Base-by-base conservation (phyloP, 1,284 basidiomycete species). In the Cutaneotrichosporon sp. region DNA sequence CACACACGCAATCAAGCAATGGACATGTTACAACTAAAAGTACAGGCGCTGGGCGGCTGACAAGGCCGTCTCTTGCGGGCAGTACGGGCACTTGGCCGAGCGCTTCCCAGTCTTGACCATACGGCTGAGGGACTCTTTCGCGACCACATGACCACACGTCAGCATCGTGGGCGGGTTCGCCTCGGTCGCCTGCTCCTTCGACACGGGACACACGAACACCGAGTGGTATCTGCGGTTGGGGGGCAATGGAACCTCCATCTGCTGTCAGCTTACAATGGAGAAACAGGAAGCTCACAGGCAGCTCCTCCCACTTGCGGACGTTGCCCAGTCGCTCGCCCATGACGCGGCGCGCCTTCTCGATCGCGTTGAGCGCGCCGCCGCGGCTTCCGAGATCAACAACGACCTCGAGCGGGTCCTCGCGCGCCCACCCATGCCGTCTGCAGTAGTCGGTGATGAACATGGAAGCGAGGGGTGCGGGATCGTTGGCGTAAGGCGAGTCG, bases 141-240 rank as follows among this genome's bases (percentile, higher is more conserved):
- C 88, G 54, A 97, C 87, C 38, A 95, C 92, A 79, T 99, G 97
- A 1, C 95, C 95, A 75, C 95, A 99, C 1, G 83, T 81, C 83
- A 99, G 88, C 91, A 97, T 95, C 91, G 97, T 97, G 0, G 95
- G 95, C 22, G 95, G 97, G 76, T 99, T 99, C 62, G 84, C 77
- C 56, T 94, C 90, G 1, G 92, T 95, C 14, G 92, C 87, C 79
- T 97, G 94, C 74, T 99, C 95, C 79, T 98, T 99, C 16, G 92
- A 95, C 31, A 99, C 95, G 1, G 97, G 93, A 78, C 97, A 99
- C 46, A 93, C 89, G 76, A 99, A 99, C 62, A 97, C 90, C 1
- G 94, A 97, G 77, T 99, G 97, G 79, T 95, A 98, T 31, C 92
- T 84, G 70, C 94, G 89, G 69, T 91, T 88, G 1, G 88, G 81